These are phyloP conservation scores for Ustilago nuda DNA, from an alignment of 1,284 basidiomycete species.

Conservation along the genomic window DNA sequence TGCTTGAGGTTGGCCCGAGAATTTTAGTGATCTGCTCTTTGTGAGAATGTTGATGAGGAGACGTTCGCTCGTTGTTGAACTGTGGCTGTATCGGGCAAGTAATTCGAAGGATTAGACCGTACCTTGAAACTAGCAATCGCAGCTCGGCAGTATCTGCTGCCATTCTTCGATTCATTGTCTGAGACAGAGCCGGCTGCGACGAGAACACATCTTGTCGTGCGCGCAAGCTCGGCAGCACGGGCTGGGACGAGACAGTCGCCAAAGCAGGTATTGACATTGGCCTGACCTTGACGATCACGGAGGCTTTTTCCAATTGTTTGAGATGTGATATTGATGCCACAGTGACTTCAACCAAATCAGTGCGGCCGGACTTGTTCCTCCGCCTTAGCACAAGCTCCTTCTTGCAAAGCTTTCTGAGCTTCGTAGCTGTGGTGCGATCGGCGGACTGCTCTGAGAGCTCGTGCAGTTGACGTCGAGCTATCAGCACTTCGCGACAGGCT, in stretches of 20 bases:
- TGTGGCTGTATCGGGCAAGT: background rate
- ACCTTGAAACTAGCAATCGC: conserved; percentile 29
- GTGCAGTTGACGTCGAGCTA: background rate
- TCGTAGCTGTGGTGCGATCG: background rate
- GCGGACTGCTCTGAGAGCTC: background rate
- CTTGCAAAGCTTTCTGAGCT: background rate
- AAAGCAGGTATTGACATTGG: background rate
- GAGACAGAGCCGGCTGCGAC: background rate
- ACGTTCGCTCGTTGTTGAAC: background rate
- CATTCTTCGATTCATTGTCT: background rate
- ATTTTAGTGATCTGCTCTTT: background rate
- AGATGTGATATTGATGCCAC: background rate
- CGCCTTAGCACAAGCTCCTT: conserved; percentile 12
- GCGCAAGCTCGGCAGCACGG: background rate
- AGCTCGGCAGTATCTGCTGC: conserved; percentile 3
- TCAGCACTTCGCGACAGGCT: conserved; percentile 10
- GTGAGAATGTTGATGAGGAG: conserved; percentile 5
- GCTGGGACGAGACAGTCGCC: background rate
- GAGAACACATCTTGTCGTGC: background rate
- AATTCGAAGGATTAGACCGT: conserved; percentile 23
- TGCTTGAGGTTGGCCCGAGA: background rate
- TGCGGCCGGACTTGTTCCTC: background rate
- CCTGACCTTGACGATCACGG: conserved; percentile 13
- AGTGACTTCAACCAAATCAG: conserved; percentile 1
- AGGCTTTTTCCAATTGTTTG: background rate